Evolutionary conservation across 768 basidiomycete genomes (phyloP).

Genomic region (Podaxis sp.): DNA sequence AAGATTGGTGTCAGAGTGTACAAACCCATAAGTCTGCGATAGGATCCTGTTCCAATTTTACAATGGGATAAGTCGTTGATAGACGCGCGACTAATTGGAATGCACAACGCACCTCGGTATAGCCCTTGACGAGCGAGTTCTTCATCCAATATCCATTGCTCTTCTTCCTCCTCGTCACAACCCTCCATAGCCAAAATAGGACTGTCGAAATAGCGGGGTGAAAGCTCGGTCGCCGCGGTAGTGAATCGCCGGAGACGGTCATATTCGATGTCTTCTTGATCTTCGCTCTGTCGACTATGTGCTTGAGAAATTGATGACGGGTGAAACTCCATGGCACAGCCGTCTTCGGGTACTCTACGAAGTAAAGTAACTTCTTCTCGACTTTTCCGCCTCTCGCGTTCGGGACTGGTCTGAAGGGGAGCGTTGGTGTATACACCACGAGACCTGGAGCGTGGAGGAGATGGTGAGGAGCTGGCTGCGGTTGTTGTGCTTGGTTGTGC

Average conservation of each 20-base stretch:
- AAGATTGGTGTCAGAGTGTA: conserved; percentile 60
- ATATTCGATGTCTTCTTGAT: neutral
- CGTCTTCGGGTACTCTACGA: conserved; percentile 35
- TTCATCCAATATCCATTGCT: conserved; percentile 27
- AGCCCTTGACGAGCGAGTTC: conserved; percentile 27
- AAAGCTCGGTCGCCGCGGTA: neutral
- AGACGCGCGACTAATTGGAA: neutral
- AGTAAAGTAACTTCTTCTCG: conserved; percentile 20
- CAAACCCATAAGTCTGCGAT: conserved; percentile 45
- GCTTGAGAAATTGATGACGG: neutral
- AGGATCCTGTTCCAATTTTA: conserved; percentile 48
- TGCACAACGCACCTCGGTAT: conserved; percentile 22
- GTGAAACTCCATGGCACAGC: conserved; percentile 17
- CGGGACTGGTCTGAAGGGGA: neutral
- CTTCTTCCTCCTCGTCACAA: conserved; percentile 33
- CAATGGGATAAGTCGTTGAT: conserved; percentile 7
- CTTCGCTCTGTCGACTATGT: neutral
- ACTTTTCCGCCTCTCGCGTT: conserved; percentile 10
- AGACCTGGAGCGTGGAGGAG: neutral
- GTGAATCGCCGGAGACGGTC: neutral
- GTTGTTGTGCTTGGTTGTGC: neutral
- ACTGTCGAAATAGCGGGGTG: conserved; percentile 12
- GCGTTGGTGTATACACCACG: neutral
- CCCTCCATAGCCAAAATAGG: conserved; percentile 18
- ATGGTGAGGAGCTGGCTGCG: neutral